Evolutionary conservation across 2,329 filamentous ascomycete species (phyloP).

Genomic region (Trichoderma semiorbis): DNA sequence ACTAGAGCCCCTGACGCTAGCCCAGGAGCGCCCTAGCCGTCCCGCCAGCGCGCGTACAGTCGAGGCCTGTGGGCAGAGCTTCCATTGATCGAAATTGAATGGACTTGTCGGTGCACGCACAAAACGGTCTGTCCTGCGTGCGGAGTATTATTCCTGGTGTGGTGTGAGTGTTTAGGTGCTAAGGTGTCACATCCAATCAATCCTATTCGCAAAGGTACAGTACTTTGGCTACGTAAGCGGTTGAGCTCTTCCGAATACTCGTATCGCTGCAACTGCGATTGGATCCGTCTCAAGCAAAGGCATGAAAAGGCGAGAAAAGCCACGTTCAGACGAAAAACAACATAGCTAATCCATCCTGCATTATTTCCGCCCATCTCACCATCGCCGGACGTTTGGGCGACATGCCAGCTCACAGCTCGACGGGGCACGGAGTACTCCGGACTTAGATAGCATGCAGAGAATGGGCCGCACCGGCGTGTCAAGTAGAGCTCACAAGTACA

Average conservation of each 20-base stretch:
- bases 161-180: not conserved
- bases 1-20: slow-evolving; percentile 24
- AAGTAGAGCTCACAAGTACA: not conserved
- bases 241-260: not conserved
- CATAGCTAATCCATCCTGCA: not conserved
- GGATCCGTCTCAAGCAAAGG: not conserved
- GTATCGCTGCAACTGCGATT: not conserved
- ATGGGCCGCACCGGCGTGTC: slow-evolving; percentile 5
- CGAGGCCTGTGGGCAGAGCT: not conserved
- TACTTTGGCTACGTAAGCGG: not conserved
- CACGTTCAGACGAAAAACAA: not conserved
- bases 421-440: not conserved
- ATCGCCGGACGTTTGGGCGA: not conserved
- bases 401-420: not conserved
- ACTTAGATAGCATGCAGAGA: not conserved
- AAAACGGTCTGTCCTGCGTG: not conserved
- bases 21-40: slow-evolving; percentile 17
- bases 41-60: not conserved
- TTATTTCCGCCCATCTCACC: not conserved
- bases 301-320: not conserved
- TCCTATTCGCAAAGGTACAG: not conserved
- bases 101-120: not conserved
- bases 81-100: not conserved
- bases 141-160: not conserved
- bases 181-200: not conserved